phyloP scores from a whole-genome alignment of 2,329 filamentous ascomycete genomes.

The Fusarium pseudocircinatum region DNA sequence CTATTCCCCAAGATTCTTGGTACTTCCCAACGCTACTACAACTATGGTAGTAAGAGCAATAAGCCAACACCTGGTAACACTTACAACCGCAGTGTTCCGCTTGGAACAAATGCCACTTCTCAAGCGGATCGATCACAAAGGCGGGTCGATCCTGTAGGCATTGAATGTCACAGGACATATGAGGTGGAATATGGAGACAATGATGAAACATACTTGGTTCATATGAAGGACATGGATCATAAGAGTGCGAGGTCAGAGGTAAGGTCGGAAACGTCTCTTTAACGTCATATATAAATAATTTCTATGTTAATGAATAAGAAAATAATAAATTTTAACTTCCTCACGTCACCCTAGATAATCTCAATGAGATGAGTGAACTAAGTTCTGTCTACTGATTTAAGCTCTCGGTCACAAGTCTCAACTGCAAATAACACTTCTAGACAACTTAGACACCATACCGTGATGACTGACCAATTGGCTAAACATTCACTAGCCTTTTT shows the following conservation, averaged over 20 bases:
- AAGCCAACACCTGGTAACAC: constrained; percentile 16
- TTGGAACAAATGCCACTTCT: constrained; percentile 39
- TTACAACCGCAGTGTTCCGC: not conserved
- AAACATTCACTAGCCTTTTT: accelerated
- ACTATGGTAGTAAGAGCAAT: constrained; percentile 32
- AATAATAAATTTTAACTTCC: not conserved
- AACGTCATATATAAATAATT: not conserved
- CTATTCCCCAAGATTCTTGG: constrained; percentile 51
- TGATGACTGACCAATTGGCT: no score
- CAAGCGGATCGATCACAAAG: constrained; percentile 20
- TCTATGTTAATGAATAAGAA: constrained; percentile 1
- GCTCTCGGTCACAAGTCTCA: no score
- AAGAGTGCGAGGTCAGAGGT: constrained; percentile 22
- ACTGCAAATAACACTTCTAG: no score
- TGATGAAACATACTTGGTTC: constrained; percentile 47
- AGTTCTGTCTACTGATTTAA: no score
- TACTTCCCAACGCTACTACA: constrained; percentile 45
- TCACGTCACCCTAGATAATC: not conserved
- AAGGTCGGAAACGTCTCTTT: constrained; percentile 10
- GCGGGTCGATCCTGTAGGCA: constrained; percentile 38
- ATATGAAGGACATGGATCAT: constrained; percentile 41
- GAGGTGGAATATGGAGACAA: constrained; percentile 48
- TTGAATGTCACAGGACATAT: constrained; percentile 49
- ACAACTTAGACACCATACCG: no score
- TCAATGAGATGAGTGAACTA: not conserved